Percentiles rank a stretch among this genome's conserved stretches.
Evolutionary conservation across 345 rosid genomes (phyloP).

Genomic region (Streptanthus diversifolius): DNA sequence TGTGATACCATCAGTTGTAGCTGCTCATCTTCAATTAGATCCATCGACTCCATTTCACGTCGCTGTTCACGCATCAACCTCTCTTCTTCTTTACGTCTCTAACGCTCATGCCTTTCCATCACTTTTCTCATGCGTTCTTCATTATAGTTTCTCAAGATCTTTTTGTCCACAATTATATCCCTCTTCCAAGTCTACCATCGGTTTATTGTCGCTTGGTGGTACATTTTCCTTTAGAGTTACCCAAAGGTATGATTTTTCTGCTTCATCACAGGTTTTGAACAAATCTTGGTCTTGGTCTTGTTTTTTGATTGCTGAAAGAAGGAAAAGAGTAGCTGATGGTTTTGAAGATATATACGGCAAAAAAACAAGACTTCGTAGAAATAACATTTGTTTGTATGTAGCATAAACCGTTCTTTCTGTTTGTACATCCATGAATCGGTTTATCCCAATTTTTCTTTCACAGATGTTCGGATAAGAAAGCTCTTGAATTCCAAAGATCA

Average conservation of each 20-base stretch:
- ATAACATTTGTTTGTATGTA: not conserved
- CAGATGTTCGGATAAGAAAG: not conserved
- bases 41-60: conserved; percentile 95
- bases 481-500: not conserved
- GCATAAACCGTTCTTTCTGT: not conserved
- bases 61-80: conserved; percentile 86
- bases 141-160: no score
- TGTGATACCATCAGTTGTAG: conserved; percentile 89
- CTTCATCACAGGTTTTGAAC: not conserved
- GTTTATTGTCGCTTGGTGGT: conserved; percentile 73
- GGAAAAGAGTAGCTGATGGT: conserved; percentile 62
- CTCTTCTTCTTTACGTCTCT: conserved; percentile 95
- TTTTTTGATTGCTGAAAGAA: conserved; percentile 79
- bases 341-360: conserved; percentile 74
- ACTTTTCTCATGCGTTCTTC: conserved; percentile 86
- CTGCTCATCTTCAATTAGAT: conserved; percentile 98
- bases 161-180: no score
- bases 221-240: conserved; percentile 76
- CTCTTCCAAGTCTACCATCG: no score
- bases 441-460: not conserved
- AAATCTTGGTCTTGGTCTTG: not conserved
- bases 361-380: conserved; percentile 46
- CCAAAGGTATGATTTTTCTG: conserved; percentile 57
- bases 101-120: conserved; percentile 90
- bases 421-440: not conserved